These are phyloP conservation scores for Dillenia suffruticosa DNA, from an alignment of 164 flowering plant species.

Conservation along the genomic window DNA sequence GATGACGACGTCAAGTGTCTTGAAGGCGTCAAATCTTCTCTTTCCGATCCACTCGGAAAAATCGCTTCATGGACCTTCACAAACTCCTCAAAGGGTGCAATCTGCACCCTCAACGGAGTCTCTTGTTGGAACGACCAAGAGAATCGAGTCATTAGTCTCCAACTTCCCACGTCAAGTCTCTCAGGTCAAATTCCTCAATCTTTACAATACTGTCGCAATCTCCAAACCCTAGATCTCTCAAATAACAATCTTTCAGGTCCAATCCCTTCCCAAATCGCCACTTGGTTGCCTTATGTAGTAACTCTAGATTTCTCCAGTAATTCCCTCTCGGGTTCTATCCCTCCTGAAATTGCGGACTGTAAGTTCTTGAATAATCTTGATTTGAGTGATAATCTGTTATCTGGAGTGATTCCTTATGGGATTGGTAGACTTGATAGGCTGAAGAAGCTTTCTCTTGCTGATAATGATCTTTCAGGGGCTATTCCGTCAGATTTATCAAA, in stretches of 20 bases:
- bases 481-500: slow-evolving; percentile 22
- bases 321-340: slow-evolving; percentile 28
- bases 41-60: slow-evolving; percentile 19
- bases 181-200: slow-evolving; percentile 25
- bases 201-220: slow-evolving; percentile 22
- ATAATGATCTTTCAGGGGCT: slow-evolving; percentile 26
- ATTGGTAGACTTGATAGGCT: slow-evolving; percentile 22
- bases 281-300: slow-evolving; percentile 30
- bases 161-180: slow-evolving; percentile 19
- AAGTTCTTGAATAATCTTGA: slow-evolving; percentile 26
- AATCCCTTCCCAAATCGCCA: slow-evolving; percentile 29
- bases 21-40: slow-evolving; percentile 19
- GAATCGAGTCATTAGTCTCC: slow-evolving; percentile 22
- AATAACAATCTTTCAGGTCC: slow-evolving; percentile 26
- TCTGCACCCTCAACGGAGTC: slow-evolving; percentile 34
- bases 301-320: slow-evolving; percentile 33
- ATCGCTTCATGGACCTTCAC: slow-evolving; percentile 29
- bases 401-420: slow-evolving; percentile 30
- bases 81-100: slow-evolving; percentile 17
- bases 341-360: slow-evolving; percentile 22
- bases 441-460: slow-evolving; percentile 21
- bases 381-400: slow-evolving; percentile 21
- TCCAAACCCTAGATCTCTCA: slow-evolving; percentile 28
- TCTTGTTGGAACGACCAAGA: slow-evolving; percentile 41
- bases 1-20: slow-evolving; percentile 39